A percentile compares a stretch with the other conserved stretches of the same genome.
Evolutionary conservation across 2,329 filamentous ascomycete species (phyloP).

Genomic region (Pyrenochaeta sp.): DNA sequence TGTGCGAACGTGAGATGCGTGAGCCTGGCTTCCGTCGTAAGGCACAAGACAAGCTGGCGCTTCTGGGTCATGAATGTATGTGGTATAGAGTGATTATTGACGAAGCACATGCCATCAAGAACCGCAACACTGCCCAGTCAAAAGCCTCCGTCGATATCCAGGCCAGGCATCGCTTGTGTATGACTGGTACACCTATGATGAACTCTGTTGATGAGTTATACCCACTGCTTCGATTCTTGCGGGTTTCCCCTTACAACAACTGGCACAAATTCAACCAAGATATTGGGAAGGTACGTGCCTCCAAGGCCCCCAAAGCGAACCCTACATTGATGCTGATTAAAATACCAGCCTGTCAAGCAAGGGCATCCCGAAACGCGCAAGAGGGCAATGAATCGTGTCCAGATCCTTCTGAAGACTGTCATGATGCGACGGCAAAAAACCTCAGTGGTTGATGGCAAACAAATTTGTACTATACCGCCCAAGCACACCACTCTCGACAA

Average conservation of each 20-base stretch:
- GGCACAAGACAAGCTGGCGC: slow-evolving; percentile 35
- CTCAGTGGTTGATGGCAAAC: slow-evolving; percentile 79
- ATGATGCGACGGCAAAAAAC: slow-evolving; percentile 85
- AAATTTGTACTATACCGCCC: slow-evolving; percentile 73
- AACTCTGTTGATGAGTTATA: slow-evolving; percentile 82
- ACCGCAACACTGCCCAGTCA: slow-evolving; percentile 69
- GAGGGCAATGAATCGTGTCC: slow-evolving; percentile 73
- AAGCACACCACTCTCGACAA: slow-evolving; percentile 70
- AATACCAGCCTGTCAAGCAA: slow-evolving; percentile 51
- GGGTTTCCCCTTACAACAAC: slow-evolving; percentile 76
- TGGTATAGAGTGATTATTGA: slow-evolving; percentile 76
- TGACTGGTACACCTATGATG: slow-evolving; percentile 90
- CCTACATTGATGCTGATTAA: slow-evolving; percentile 41
- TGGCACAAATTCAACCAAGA: slow-evolving; percentile 69
- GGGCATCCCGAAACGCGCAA: slow-evolving; percentile 41
- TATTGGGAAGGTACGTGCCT: slow-evolving; percentile 54
- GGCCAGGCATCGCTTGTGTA: slow-evolving; percentile 72
- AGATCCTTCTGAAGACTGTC: slow-evolving; percentile 78
- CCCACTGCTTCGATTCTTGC: slow-evolving; percentile 78
- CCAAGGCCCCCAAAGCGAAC: neutral
- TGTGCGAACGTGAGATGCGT: slow-evolving; percentile 53
- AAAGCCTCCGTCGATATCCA: slow-evolving; percentile 67
- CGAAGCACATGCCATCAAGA: slow-evolving; percentile 85
- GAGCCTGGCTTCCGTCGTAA: slow-evolving; percentile 26
- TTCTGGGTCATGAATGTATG: slow-evolving; percentile 67